These are phyloP conservation scores for Cyberlindnera galapagoensis DNA, from an alignment of 805 yeast genomes.

Conservation along the genomic window DNA sequence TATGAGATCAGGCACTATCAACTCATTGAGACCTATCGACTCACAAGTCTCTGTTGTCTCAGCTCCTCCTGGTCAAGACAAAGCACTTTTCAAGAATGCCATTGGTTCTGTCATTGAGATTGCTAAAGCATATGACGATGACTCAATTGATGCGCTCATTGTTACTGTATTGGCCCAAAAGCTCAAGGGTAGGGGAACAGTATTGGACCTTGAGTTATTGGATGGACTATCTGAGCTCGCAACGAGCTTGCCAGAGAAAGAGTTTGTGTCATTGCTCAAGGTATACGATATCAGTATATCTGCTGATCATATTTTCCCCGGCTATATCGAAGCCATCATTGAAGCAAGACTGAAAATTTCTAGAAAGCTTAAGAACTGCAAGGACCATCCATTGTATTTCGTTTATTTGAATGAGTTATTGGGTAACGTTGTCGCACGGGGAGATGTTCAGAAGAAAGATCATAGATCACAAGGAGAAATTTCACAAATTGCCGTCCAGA, in stretches of 20 bases:
- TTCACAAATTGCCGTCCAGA: constrained; percentile 63
- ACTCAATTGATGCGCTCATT: constrained; percentile 67
- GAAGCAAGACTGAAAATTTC: constrained; percentile 46
- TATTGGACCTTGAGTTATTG: constrained; percentile 49
- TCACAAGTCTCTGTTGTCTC: constrained; percentile 3
- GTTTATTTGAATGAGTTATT: constrained; percentile 62
- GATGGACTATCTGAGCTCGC: constrained; percentile 61
- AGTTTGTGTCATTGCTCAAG: constrained; percentile 56
- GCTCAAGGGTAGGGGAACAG: constrained; percentile 40
- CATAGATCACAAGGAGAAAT: constrained; percentile 75
- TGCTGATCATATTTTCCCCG: constrained; percentile 36
- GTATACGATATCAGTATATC: constrained; percentile 46
- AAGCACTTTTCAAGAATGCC: constrained; percentile 51
- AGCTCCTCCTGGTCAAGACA: constrained; percentile 5
- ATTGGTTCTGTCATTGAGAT: constrained; percentile 62
- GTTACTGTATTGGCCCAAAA: constrained; percentile 82
- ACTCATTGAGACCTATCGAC: constrained; percentile 8
- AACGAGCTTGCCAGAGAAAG: constrained; percentile 54
- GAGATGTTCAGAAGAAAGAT: constrained; percentile 69
- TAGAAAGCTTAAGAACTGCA: constrained; percentile 21
- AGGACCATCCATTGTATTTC: constrained; percentile 40
- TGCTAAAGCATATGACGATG: constrained; percentile 60
- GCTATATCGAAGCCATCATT: constrained; percentile 34
- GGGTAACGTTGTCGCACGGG: constrained; percentile 61
- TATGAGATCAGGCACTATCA: constrained; percentile 18